Conservation (phyloP, 2,329 filamentous ascomycete genomes). For the Fusarium chlamydosporum region DNA sequence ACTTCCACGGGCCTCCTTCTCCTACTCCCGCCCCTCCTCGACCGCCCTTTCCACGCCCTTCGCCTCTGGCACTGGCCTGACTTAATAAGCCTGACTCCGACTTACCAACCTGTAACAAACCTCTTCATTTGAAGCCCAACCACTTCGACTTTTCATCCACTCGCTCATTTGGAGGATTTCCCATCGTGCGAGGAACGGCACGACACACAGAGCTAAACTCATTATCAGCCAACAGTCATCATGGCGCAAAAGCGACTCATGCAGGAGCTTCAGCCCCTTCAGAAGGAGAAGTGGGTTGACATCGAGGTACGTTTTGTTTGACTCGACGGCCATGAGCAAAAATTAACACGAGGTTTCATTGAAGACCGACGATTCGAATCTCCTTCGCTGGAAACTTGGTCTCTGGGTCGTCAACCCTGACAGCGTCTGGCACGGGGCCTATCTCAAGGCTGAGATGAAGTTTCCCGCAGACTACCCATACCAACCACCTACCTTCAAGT, state of each 20-base stretch:
- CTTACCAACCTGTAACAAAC: slow-evolving; percentile 27
- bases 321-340: not conserved
- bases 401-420: slow-evolving; percentile 94
- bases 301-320: slow-evolving; percentile 75
- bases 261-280: slow-evolving; percentile 85
- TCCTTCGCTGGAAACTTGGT: slow-evolving; percentile 88
- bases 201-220: not conserved
- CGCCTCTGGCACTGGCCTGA: slow-evolving; percentile 44
- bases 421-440: slow-evolving; percentile 91
- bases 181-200: slow-evolving; percentile 3
- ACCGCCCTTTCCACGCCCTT: slow-evolving; percentile 50
- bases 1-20: slow-evolving; percentile 4
- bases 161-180: slow-evolving; percentile 21
- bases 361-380: slow-evolving; percentile 82
- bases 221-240: slow-evolving; percentile 24
- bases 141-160: slow-evolving; percentile 7
- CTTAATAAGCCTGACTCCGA: slow-evolving; percentile 44
- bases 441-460: slow-evolving; percentile 89
- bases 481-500: slow-evolving; percentile 89
- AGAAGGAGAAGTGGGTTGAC: slow-evolving; percentile 93
- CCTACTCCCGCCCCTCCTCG: slow-evolving; percentile 33
- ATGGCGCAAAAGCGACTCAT: slow-evolving; percentile 82
- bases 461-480: slow-evolving; percentile 93
- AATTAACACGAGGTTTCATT: slow-evolving; percentile 28
- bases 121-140: slow-evolving; percentile 3